Evolutionary conservation across 257 asterid species (phyloP).

Genomic region (Gentiana dahurica): DNA sequence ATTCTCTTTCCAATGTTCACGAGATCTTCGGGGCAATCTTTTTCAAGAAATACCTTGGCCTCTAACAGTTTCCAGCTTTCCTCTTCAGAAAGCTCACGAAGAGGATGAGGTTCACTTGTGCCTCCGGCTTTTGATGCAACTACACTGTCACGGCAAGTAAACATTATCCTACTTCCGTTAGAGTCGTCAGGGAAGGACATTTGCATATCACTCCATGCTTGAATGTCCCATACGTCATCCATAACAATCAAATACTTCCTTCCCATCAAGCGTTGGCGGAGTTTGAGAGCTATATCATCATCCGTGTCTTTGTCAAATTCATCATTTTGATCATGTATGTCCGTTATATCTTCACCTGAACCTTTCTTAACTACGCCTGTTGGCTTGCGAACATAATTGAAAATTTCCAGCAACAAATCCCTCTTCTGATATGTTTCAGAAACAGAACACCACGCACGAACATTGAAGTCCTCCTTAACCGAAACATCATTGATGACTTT

Average conservation of each 20-base stretch:
- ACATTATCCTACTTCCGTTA: neutral
- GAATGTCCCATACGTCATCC: conserved; percentile 1
- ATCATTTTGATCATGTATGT: too few species aligned
- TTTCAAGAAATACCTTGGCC: neutral
- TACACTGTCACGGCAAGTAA: neutral
- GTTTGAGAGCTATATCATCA: neutral
- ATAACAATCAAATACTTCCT: neutral
- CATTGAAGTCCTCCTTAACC: neutral
- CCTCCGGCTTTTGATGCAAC: neutral
- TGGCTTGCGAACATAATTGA: neutral
- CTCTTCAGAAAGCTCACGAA: neutral
- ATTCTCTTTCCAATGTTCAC: neutral
- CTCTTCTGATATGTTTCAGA: neutral
- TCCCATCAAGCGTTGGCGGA: neutral
- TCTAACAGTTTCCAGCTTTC: conserved; percentile 6
- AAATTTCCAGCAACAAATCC: neutral
- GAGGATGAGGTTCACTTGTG: neutral
- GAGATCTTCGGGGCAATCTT: neutral
- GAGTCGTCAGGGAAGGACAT: neutral
- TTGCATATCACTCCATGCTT: neutral
- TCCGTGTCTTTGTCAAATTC: too few species aligned
- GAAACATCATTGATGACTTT: neutral
- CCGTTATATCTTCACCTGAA: neutral
- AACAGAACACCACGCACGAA: conserved; percentile 13
- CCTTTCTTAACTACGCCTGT: neutral